Percentiles rank a stretch among this genome's conserved stretches.
phyloP scores from a whole-genome alignment of 805 yeast genomes.

The Saccharomyces mikatae region DNA sequence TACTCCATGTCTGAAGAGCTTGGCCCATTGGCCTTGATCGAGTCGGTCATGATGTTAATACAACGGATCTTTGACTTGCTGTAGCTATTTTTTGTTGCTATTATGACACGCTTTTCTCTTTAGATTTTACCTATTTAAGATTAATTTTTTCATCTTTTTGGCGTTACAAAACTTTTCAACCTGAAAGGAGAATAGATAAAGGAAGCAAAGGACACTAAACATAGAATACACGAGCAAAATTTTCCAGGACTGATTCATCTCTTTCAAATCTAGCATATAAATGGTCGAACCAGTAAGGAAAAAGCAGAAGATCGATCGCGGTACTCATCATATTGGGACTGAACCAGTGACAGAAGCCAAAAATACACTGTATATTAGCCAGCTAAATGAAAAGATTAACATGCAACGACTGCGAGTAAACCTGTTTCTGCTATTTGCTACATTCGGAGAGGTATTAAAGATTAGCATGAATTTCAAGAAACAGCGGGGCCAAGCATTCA shows the following conservation, averaged over 20 bases:
- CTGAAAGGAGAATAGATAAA: not conserved
- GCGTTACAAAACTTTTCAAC: not conserved
- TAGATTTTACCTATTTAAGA: not conserved
- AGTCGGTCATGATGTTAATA: not conserved
- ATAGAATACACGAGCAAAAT: not conserved
- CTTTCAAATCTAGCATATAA: not conserved
- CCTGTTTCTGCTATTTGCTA: conserved; percentile 50
- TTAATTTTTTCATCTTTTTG: not conserved
- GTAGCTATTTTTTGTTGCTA: not conserved
- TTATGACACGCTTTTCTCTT: not conserved
- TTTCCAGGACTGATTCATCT: not conserved
- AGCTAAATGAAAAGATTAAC: conserved; percentile 48
- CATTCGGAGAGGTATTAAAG: conserved; percentile 58
- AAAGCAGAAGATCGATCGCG: conserved; percentile 7
- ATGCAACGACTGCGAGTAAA: conserved; percentile 39
- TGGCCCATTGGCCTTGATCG: conserved; percentile 12
- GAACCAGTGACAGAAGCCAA: conserved; percentile 16
- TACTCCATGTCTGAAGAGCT: conserved; percentile 56
- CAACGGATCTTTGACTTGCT: too few species aligned
- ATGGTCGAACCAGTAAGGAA: conserved; percentile 11
- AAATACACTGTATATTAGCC: conserved; percentile 50
- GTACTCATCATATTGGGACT: not conserved
- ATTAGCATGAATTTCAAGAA: conserved; percentile 38
- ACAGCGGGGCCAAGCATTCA: conserved; percentile 61
- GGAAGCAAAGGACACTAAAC: not conserved